Evolutionary conservation across 148 eudicot genomes (phyloP).

Genomic region (Simmondsia chinensis): DNA sequence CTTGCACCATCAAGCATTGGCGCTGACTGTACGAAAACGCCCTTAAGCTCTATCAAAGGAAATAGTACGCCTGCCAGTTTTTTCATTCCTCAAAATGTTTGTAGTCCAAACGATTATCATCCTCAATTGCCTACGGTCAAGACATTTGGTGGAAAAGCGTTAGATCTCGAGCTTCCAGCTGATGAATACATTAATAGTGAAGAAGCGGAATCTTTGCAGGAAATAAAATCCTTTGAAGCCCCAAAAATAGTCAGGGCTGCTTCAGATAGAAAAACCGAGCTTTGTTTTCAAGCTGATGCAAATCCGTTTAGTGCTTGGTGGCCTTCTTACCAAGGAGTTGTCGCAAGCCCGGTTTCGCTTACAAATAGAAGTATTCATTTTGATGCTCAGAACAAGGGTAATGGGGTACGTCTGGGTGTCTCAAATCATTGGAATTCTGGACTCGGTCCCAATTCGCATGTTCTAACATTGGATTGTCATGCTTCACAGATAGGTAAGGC

Average conservation of each 20-base stretch:
- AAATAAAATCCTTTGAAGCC: conserved; percentile 7
- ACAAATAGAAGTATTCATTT: conserved; percentile 11
- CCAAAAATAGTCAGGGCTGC: conserved; percentile 8
- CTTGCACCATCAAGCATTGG: conserved; percentile 3
- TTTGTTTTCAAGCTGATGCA: conserved; percentile 4
- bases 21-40: conserved; percentile 2
- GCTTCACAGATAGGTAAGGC: conserved; percentile 3
- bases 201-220: conserved; percentile 16
- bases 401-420: too few relatives aligned
- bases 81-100: not conserved
- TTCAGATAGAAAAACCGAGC: conserved; percentile 8
- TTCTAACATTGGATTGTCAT: not conserved
- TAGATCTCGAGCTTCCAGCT: conserved; percentile 54
- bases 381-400: conserved; percentile 21
- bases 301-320: conserved; percentile 3
- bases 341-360: conserved; percentile 4
- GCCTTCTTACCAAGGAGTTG: conserved; percentile 5
- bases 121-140: conserved; percentile 12
- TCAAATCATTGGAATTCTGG: not conserved
- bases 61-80: conserved; percentile 2
- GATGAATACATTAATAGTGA: conserved; percentile 35
- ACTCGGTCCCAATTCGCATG: conserved; percentile 1
- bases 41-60: conserved; percentile 3
- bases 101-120: not conserved
- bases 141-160: conserved; percentile 25